Conservation (phyloP, 768 basidiomycete species). For the Calocybe indica region DNA sequence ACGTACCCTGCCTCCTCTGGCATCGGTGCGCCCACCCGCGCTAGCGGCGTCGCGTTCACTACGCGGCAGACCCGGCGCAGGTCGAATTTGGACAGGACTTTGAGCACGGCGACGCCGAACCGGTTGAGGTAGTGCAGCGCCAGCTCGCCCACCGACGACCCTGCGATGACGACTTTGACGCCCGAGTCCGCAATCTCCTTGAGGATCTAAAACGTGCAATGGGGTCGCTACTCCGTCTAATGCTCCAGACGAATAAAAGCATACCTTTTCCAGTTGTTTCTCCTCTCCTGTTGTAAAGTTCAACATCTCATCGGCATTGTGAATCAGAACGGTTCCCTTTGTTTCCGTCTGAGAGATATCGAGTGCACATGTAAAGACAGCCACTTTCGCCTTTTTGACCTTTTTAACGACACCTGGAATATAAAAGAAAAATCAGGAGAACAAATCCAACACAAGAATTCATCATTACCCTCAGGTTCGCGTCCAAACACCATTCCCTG, state of each 20-base stretch:
- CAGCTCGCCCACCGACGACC: slow-evolving; percentile 90
- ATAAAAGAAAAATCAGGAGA: neutral
- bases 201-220: slow-evolving; percentile 65
- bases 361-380: slow-evolving; percentile 88
- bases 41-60: slow-evolving; percentile 92
- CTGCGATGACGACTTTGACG: slow-evolving; percentile 90
- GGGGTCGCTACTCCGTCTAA: slow-evolving; percentile 2
- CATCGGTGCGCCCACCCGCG: slow-evolving; percentile 92
- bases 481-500: slow-evolving; percentile 98
- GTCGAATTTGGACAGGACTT: slow-evolving; percentile 97
- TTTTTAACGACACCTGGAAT: slow-evolving; percentile 73
- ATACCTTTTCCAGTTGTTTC: slow-evolving; percentile 87
- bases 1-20: slow-evolving; percentile 93
- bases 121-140: slow-evolving; percentile 96
- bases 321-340: slow-evolving; percentile 95
- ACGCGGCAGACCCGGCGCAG: slow-evolving; percentile 91
- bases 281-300: slow-evolving; percentile 97
- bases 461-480: slow-evolving; percentile 78
- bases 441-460: neutral
- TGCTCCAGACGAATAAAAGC: neutral
- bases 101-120: slow-evolving; percentile 89
- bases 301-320: slow-evolving; percentile 93
- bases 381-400: slow-evolving; percentile 82
- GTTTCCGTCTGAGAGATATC: slow-evolving; percentile 98
- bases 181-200: slow-evolving; percentile 96